A percentile compares a stretch with the other conserved stretches of the same genome.
These are phyloP conservation scores for Colletotrichum sp. DNA, from an alignment of 2,329 filamentous ascomycete genomes.

Conservation along the genomic window DNA sequence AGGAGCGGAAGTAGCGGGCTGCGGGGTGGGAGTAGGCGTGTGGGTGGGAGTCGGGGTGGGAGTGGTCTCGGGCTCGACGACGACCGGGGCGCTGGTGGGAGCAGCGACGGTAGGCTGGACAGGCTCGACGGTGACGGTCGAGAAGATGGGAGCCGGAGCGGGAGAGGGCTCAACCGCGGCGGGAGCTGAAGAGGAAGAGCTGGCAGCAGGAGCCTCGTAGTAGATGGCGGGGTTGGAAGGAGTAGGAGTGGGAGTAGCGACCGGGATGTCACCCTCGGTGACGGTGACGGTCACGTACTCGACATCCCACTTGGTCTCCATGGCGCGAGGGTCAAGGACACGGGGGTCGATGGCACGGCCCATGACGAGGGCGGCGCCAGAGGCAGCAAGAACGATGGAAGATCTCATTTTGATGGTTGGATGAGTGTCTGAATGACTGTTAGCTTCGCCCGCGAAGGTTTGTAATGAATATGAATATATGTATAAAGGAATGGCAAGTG, in stretches of 20 bases:
- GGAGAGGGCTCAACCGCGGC: not conserved
- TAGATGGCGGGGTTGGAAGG: slow-evolving; percentile 15
- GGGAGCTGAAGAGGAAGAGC: not conserved
- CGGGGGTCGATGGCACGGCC: slow-evolving; percentile 51
- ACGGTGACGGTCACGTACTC: slow-evolving; percentile 51
- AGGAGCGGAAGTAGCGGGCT: no score
- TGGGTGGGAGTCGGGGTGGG: no score
- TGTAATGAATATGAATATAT: not conserved
- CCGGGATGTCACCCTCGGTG: slow-evolving; percentile 33
- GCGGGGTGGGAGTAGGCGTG: no score
- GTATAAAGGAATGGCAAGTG: not conserved
- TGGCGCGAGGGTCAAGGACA: slow-evolving; percentile 35
- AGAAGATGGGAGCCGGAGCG: slow-evolving; percentile 13
- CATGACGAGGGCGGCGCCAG: slow-evolving; percentile 50
- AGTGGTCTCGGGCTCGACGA: slow-evolving; percentile 10
- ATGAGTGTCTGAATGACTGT: slow-evolving; percentile 19
- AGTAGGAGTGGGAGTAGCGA: slow-evolving; percentile 25
- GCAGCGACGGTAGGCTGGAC: slow-evolving; percentile 30
- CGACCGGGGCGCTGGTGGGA: not conserved
- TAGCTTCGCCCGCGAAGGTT: slow-evolving; percentile 22
- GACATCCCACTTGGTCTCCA: slow-evolving; percentile 45
- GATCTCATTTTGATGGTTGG: slow-evolving; percentile 52
- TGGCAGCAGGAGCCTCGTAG: slow-evolving; percentile 19
- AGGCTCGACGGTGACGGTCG: slow-evolving; percentile 14
- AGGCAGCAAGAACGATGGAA: slow-evolving; percentile 48